Evolutionary conservation across 805 yeast species (phyloP).

Genomic region (Lipomyces yamadae): DNA sequence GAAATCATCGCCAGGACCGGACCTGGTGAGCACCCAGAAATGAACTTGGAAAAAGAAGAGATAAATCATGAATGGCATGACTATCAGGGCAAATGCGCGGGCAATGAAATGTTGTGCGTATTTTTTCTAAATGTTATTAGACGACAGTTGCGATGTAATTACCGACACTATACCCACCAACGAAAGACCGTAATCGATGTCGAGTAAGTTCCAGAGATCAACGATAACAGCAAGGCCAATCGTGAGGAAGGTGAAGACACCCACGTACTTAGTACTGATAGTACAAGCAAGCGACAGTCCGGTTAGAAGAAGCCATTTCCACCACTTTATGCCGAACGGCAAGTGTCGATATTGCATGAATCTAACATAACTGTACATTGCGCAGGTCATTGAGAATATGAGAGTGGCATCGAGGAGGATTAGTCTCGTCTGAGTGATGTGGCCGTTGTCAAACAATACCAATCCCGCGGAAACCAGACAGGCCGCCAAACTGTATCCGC

Average conservation of each 20-base stretch:
- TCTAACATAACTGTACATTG: constrained; percentile 76
- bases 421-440: constrained; percentile 85
- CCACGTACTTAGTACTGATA: constrained; percentile 94
- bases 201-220: constrained; percentile 89
- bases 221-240: constrained; percentile 84
- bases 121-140: constrained; percentile 42
- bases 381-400: constrained; percentile 77
- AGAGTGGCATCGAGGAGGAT: constrained; percentile 91
- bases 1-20: constrained; percentile 95
- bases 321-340: constrained; percentile 79
- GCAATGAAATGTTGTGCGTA: constrained; percentile 74
- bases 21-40: constrained; percentile 74
- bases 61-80: constrained; percentile 81
- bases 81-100: constrained; percentile 70
- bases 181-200: constrained; percentile 67
- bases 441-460: constrained; percentile 88
- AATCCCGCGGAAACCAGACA: constrained; percentile 75
- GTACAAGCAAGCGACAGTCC: constrained; percentile 89
- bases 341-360: constrained; percentile 70
- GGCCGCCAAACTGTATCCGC: constrained; percentile 77
- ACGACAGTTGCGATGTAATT: background rate
- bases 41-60: constrained; percentile 91
- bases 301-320: constrained; percentile 81
- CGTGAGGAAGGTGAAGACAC: constrained; percentile 86
- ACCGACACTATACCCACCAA: constrained; percentile 25